Evolutionary conservation across 768 basidiomycete species (phyloP), one percentile per base, ranked within the genome.

Genomic region (Pisolithus microcarpus): DNA sequence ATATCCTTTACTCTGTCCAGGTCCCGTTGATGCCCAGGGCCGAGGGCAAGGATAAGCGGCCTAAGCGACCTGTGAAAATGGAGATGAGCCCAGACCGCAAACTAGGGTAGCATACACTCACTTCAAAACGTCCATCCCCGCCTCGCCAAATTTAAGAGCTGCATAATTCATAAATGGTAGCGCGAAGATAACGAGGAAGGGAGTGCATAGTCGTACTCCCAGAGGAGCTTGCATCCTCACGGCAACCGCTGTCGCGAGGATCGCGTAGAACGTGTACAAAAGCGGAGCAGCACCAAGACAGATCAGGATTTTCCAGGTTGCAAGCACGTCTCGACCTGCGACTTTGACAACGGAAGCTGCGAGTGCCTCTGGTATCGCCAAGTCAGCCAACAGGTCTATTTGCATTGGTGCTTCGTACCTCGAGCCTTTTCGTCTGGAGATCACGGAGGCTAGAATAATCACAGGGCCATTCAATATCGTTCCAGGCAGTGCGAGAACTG

Each of bases 121-220:
- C 93, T 97, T 97, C 49, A 93, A 75, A 24, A 98, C 92, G 61
- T 98, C 95, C 82, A 96, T 85, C 21, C 94, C 95, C 31, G 94
- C 95, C 66, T 98, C 95, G 39, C 95, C 95, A 61, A 98, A 98
- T 67, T 96, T 95, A 48, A 98, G 78, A 6, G 95, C 91, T 5
- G 91, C 90, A 61, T 87, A 90, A 50, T 89, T 93, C 74, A 95
- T 85, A 65, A 90, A 81, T 13, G 95, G 95, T 28, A 97, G 68
- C 2, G 81, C 73, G 18, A 78, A 71, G 51, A 88, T 72, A 50
- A 92, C 83, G 8, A 88, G 62, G 59, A 93, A 76, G 0, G 95
- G 95, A 2, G 91, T 86, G 70, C 76, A 80, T 21, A 91, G 68
- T 54, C 75, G 77, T 76, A 82, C 85, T 53, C 73, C 71, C 34